Evolutionary conservation across 140 eudicot genomes (phyloP).

Genomic region (Erigeron philadelphicus): DNA sequence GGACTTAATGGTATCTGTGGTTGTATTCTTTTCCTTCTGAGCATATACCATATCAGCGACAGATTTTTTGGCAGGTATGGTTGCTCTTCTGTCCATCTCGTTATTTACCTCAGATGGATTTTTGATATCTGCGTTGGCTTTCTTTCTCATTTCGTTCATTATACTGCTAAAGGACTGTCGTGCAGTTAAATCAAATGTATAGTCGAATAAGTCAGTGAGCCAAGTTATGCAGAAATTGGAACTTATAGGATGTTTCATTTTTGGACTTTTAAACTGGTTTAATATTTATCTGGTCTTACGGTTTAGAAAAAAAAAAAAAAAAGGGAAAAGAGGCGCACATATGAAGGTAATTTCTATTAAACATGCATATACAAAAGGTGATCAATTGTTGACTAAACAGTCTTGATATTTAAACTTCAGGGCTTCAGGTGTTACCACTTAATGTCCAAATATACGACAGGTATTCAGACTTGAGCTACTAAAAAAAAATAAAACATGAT

Average conservation of each 20-base stretch:
- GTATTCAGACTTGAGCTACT: too few relatives aligned
- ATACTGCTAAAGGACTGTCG: constrained; percentile 28
- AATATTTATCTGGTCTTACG: too few relatives aligned
- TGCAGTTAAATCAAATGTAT: constrained; percentile 18
- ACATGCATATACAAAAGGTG: too few relatives aligned
- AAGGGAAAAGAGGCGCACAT: not conserved
- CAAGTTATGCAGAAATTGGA: not conserved
- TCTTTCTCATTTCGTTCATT: constrained; percentile 32
- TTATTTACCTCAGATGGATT: constrained; percentile 5
- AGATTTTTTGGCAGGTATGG: not conserved
- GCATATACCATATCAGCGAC: constrained; percentile 10
- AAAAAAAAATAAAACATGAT: not conserved
- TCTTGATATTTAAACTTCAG: too few relatives aligned
- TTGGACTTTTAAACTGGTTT: too few relatives aligned
- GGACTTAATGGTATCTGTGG: not conserved
- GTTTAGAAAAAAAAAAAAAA: too few relatives aligned
- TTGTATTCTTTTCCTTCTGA: not conserved
- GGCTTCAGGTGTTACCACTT: too few relatives aligned
- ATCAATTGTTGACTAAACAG: too few relatives aligned
- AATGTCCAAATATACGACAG: too few relatives aligned
- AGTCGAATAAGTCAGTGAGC: not conserved
- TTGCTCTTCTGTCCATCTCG: constrained; percentile 18
- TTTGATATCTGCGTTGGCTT: constrained; percentile 13
- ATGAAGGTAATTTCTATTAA: too few relatives aligned
- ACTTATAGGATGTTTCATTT: too few relatives aligned